These are phyloP conservation scores for Trichoderma koningii DNA, from an alignment of 2,329 filamentous ascomycete species.

Conservation along the genomic window DNA sequence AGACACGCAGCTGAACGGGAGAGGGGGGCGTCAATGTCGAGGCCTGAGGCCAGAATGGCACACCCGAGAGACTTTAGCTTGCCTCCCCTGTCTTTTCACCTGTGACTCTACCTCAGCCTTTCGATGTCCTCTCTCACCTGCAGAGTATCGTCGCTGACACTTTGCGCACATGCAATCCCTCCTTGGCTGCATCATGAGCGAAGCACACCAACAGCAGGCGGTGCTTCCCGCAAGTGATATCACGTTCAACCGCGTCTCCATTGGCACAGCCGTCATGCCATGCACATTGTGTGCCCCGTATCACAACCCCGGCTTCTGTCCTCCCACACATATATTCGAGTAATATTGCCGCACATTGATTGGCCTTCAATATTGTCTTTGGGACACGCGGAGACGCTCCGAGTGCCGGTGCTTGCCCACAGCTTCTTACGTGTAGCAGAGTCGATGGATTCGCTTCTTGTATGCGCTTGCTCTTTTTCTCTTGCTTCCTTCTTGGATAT, in stretches of 20 bases:
- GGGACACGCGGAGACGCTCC: neutral
- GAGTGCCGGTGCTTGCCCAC: neutral
- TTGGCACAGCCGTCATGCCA: neutral
- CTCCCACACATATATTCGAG: neutral
- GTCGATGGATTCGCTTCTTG: no score
- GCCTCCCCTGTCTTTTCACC: no score
- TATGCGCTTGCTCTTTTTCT: neutral
- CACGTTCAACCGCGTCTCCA: neutral
- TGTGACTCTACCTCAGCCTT: no score
- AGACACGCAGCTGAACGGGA: no score
- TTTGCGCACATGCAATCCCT: neutral
- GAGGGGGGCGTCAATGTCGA: no score
- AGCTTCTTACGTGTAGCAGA: no score
- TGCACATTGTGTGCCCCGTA: neutral
- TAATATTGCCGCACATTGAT: neutral
- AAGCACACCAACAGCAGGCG: no score
- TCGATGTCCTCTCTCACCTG: no score
- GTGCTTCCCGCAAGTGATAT: neutral
- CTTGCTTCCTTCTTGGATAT: neutral
- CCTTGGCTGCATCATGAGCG: conserved; percentile 1
- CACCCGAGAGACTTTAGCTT: no score
- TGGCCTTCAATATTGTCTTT: no score
- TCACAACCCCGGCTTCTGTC: neutral
- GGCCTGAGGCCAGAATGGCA: no score
- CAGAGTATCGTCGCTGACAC: neutral